Conservation (phyloP, 2,329 filamentous ascomycete species). For the Emericellopsis cladophorae region DNA sequence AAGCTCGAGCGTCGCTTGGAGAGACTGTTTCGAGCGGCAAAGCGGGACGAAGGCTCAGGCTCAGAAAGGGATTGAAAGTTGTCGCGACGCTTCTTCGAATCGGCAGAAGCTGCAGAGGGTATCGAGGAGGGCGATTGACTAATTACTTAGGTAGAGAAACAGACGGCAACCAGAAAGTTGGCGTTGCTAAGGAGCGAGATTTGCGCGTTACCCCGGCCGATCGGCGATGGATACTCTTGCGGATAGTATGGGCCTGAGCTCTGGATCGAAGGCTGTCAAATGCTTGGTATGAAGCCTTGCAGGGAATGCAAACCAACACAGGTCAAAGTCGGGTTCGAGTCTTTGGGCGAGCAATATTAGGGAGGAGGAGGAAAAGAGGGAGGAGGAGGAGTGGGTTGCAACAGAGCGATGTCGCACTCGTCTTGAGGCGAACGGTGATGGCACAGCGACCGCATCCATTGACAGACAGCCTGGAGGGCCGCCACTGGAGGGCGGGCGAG, state of each 20-base stretch:
- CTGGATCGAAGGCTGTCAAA: too few species aligned
- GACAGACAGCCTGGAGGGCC: neutral
- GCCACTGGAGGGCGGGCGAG: neutral
- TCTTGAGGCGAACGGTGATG: neutral
- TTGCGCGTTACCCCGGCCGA: conserved; percentile 1
- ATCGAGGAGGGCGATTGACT: too few species aligned
- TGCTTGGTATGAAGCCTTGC: too few species aligned
- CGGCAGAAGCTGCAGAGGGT: too few species aligned
- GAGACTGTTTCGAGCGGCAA: too few species aligned
- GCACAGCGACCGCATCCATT: neutral
- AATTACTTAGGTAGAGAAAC: neutral
- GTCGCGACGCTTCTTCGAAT: too few species aligned
- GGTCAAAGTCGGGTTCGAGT: too few species aligned
- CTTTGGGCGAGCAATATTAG: neutral
- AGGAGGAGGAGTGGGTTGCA: neutral
- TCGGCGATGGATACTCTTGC: neutral
- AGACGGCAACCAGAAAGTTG: neutral
- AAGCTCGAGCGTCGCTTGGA: too few species aligned
- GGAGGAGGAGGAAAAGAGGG: neutral
- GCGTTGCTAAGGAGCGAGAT: neutral
- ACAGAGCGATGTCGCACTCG: neutral
- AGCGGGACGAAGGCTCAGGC: too few species aligned
- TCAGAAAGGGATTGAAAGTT: too few species aligned
- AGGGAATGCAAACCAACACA: too few species aligned
- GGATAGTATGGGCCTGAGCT: too few species aligned